Base-by-base conservation (phyloP, 257 asterid species). In the Lavandula angustifolia region DNA sequence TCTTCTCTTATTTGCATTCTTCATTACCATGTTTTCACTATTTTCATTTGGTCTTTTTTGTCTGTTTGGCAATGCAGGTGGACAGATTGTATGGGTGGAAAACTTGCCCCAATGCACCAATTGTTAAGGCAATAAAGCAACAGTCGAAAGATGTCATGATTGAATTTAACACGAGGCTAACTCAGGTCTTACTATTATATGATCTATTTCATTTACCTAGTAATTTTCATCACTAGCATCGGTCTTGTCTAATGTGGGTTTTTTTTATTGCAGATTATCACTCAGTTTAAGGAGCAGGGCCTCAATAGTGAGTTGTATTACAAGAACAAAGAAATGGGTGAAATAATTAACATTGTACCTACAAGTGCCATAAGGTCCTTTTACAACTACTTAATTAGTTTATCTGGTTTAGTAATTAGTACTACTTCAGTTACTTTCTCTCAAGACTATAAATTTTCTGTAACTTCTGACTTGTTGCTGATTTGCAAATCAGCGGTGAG, bases 11-110 rank as follows among this genome's bases (percentile, higher is more conserved):
- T 46, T 56, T 12, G 34, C 46, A 34, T 41, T 49, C 31, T 63
- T 22, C 22, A 0, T 69, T 6, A 1, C 64, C 42, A 46, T 66
- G 44, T 29, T 41, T 60, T 63, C 31, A 40, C 64, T 37, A 40
- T 60, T 37, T 37, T 60, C 33, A 17, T n/a, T n/a, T n/a, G n/a
- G n/a, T n/a, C n/a, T n/a, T 29, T 31, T 40, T n/a, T n/a, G n/a
- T n/a, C 29, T 18, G 53, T 64, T 11, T 65, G 67, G 17, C 41
- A 38, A 64, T 72, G 70, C 75, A 92, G 98, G 95, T 94, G 50
- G 99, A 94, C 72, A 81, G 95, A 63, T 82, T 94, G 34, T 94
- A 94, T 77, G 87, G 89, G 31, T 94, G 99, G 98, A 86, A 80
- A 79, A 70, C 85, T 35, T 75, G 81, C 61, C 82, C 76, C 41